phyloP scores from a whole-genome alignment of 805 yeast species.

The Alloascoidea hylecoeti region DNA sequence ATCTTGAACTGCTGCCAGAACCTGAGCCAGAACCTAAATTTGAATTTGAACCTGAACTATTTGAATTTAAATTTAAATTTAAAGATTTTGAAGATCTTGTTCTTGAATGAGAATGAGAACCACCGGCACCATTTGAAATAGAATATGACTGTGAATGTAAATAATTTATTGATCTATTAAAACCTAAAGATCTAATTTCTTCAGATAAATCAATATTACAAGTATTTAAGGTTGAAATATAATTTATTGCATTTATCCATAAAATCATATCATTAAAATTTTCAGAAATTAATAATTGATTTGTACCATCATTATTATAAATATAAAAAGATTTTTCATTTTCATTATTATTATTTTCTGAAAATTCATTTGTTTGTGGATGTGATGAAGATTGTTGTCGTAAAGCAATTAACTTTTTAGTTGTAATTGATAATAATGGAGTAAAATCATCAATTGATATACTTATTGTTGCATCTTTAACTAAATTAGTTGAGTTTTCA shows the following conservation, averaged over 20 bases:
- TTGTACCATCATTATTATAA: conserved; percentile 15
- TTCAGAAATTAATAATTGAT: conserved; percentile 25
- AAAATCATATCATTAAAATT: conserved; percentile 31
- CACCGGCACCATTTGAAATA: no score
- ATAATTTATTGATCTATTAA: no score
- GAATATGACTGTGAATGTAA: no score
- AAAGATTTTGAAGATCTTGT: no score
- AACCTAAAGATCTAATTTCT: neutral
- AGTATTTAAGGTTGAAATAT: conserved; percentile 30
- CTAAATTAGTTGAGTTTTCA: no score
- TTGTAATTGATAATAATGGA: conserved; percentile 1
- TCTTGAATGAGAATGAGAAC: no score
- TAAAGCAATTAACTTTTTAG: neutral
- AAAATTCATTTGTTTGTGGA: neutral
- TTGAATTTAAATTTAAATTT: no score
- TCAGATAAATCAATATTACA: conserved; percentile 12
- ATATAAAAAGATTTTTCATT: conserved; percentile 15
- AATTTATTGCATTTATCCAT: conserved; percentile 47
- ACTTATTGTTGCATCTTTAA: neutral
- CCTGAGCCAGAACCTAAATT: no score
- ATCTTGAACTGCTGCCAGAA: no score
- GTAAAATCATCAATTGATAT: conserved; percentile 1
- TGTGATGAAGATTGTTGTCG: neutral
- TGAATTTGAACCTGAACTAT: no score
- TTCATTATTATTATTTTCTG: neutral